Evolutionary conservation across 805 yeast genomes (phyloP).

Genomic region (Saccharomyces mikatae): DNA sequence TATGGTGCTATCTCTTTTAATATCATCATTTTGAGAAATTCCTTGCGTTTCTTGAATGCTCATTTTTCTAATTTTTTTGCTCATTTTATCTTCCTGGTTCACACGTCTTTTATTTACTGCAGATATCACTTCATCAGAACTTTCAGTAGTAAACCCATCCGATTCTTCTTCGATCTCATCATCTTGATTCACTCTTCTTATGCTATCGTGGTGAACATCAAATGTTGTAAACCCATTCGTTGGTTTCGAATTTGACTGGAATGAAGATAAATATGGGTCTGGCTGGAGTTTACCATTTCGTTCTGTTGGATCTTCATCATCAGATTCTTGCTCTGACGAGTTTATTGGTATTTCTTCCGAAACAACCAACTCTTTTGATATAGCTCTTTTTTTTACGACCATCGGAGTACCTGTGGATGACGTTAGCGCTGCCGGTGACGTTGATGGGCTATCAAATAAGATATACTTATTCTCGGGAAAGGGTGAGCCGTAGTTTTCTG

Average conservation of each 20-base stretch:
- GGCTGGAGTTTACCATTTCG: neutral
- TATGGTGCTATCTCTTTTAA: neutral
- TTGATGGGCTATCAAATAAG: neutral
- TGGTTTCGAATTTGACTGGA: neutral
- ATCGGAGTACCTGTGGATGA: conserved; percentile 2
- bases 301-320: neutral
- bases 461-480: neutral
- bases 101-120: neutral
- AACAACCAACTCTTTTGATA: neutral
- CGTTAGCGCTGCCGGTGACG: conserved; percentile 5
- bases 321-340: neutral
- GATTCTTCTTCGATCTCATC: neutral
- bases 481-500: neutral
- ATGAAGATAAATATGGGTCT: neutral
- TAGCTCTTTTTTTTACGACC: neutral
- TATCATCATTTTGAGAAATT: neutral
- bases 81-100: neutral
- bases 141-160: neutral
- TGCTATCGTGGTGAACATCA: neutral
- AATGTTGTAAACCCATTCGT: neutral
- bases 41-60: neutral
- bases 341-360: neutral
- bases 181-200: neutral
- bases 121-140: neutral
- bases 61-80: neutral